Evolutionary conservation across 495 filamentous ascomycete genomes (phyloP), one percentile per base, ranked within the genome.

Genomic region (Clavariopsis aquatica): DNA sequence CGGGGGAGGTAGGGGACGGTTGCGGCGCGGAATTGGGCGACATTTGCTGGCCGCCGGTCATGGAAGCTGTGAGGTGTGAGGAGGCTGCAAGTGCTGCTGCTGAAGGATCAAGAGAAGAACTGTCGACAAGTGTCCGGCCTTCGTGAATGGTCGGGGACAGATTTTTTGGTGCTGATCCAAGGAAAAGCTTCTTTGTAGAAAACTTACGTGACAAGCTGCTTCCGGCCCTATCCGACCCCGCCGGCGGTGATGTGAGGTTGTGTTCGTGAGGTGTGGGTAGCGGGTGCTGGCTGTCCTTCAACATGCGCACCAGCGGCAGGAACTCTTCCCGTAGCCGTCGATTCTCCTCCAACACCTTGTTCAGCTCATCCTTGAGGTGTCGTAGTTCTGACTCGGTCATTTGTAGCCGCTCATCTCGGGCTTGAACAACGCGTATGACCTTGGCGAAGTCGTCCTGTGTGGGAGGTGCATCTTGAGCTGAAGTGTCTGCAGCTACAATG

Each of bases 381-480:
- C 87, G 83, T 69, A 98, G 73, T 70, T 98, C 92, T 34, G 84
- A 80, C 73, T 98, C 93, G 15, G 91, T 84, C 28, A 87, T 79
- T 46, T 83, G 81, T 71, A 98, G 90, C 46, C 90, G 85, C 74
- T 96, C 89, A 70, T 98, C 95, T 64, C 94, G 88, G 56, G 91
- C 78, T 62, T 87, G 83, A 24, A 98, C 87, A 31, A 93, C 90
- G 60, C 91, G 87, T 64, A 96, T 92, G 19, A 98, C 82, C 19
- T 90, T 85, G 31, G 91, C 88, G 63, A 98, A 87, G 72, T 98
- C 94, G 61, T 96, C 91, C 54, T 96, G 86, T 4, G 92, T 94
- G 0, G 94, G 93, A 49, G 86, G 88, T 54, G 91, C 86, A 70
- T 94, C 92, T 62, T 87, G 86, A 54, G 87, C 85, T 71, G 90